Conservation (phyloP, 2,329 filamentous ascomycete species). For the Penicillium brevicompactum region DNA sequence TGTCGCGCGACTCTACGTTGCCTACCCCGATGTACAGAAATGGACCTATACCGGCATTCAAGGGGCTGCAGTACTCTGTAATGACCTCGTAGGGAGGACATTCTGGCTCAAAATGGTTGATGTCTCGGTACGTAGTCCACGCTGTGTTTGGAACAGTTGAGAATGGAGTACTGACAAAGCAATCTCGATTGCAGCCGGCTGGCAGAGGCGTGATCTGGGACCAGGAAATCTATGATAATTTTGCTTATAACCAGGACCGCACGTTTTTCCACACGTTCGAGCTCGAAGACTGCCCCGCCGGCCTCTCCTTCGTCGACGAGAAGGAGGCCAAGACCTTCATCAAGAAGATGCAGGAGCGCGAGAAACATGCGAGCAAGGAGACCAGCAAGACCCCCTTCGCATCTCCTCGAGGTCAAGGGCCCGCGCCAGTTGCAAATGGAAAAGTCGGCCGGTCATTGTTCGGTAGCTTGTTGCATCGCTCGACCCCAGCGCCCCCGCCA, state of each 20-base stretch:
- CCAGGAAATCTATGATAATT: constrained; percentile 95
- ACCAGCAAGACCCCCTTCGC: constrained; percentile 77
- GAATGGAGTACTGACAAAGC: constrained; percentile 8
- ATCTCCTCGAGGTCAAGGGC: constrained; percentile 51
- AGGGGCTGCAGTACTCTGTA: constrained; percentile 85
- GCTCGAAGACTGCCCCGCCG: constrained; percentile 86
- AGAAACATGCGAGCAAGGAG: constrained; percentile 91
- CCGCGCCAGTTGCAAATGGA: constrained; percentile 45
- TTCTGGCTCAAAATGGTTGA: constrained; percentile 98
- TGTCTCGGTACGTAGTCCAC: constrained; percentile 70
- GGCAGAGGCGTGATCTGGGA: constrained; percentile 91
- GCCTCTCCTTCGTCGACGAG: constrained; percentile 90
- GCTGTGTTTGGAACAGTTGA: not conserved
- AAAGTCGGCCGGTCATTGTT: constrained; percentile 57
- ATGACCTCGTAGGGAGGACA: constrained; percentile 91
- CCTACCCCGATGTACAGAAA: constrained; percentile 79
- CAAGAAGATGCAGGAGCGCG: constrained; percentile 94
- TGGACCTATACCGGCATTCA: constrained; percentile 96
- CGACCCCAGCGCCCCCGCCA: constrained; percentile 41
- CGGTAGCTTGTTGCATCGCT: constrained; percentile 52
- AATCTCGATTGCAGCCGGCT: constrained; percentile 57
- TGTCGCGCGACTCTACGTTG: constrained; percentile 89
- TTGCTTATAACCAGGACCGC: constrained; percentile 93
- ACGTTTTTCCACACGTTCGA: constrained; percentile 99
- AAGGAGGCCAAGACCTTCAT: constrained; percentile 96